Base-by-base conservation (phyloP, 495 filamentous ascomycete genomes). In the Viridothelium virens region DNA sequence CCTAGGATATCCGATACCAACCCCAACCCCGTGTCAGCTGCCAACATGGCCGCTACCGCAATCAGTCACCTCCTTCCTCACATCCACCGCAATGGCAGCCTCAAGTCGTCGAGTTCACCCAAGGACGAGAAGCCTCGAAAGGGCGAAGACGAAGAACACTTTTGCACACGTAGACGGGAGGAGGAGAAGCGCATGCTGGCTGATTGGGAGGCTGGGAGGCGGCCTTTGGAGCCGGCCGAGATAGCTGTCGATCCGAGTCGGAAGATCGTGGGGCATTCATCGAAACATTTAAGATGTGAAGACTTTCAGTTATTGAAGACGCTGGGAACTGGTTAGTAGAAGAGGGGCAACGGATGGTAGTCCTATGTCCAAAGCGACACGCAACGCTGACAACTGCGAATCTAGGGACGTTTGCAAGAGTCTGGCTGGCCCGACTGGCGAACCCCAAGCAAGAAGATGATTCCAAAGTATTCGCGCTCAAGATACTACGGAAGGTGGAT, bases 381-480 rank as follows among this genome's bases (percentile, higher is more conserved):
- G 41, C 25, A 70, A 67, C 70, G 75, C 75, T 80, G 70, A 81
- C 74, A 64, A 65, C 65, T 67, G 38, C 34, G 63, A 39, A 67
- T 59, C 63, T 75, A 96, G 93, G 94, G 66, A 97, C 94, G 16
- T 97, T 98, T 79, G 93, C 94, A 65, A 85, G 94, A 67, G 94
- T 98, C 47, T 96, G 91, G 87, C 86, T 97, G 63, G 88, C 90
- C 44, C 85, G 85, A 68, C 75, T 89, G 53, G 73, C 73, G 34
- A 74, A 78, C 63, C 48, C 70, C 7, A 59, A 72, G 36, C 48
- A 70, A 12, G 65, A 63, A n/a, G 72, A 73, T 65, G 70, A 70
- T 63, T 81, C 82, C 74, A 87, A 89, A 74, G 90, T 97, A 4
- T 97, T 89, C 80, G 94, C 94, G 31, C 81, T 98, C 66, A 98